Evolutionary conservation across 2,329 filamentous ascomycete species (phyloP).

Genomic region (Cytospora leucostoma): DNA sequence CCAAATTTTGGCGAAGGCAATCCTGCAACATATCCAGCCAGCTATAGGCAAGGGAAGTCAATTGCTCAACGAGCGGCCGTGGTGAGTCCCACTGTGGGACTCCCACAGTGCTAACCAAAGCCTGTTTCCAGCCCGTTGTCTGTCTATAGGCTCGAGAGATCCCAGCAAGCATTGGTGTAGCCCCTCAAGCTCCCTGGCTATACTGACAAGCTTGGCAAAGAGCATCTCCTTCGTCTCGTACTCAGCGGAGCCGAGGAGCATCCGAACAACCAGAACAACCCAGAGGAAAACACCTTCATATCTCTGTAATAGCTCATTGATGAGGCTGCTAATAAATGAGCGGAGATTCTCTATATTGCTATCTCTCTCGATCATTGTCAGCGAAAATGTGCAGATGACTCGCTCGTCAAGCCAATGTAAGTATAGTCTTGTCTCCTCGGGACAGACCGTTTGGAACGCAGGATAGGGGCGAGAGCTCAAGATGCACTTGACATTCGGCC

Average conservation of each 20-base stretch:
- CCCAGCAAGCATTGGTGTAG: constrained; percentile 4
- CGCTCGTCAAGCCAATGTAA: constrained; percentile 3
- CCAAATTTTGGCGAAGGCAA: too few relatives aligned
- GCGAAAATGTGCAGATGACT: constrained; percentile 6
- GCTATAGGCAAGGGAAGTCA: too few relatives aligned
- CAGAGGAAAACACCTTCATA: constrained; percentile 15
- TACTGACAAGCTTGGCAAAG: not conserved
- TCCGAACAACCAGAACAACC: constrained; percentile 12
- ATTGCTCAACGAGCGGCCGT: too few relatives aligned
- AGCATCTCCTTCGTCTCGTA: not conserved
- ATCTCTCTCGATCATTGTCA: not conserved
- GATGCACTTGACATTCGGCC: constrained; percentile 3
- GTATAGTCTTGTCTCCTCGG: not conserved
- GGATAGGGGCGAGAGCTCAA: constrained; percentile 14
- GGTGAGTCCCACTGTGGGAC: too few relatives aligned
- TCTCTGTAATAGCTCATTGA: not conserved
- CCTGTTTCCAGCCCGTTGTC: not conserved
- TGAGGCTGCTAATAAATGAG: not conserved
- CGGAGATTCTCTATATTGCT: not conserved
- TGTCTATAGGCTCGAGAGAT: not conserved
- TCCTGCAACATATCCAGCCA: too few relatives aligned
- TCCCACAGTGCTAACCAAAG: not conserved
- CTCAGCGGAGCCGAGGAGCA: not conserved
- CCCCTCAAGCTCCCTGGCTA: not conserved
- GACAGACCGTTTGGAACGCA: not conserved